phyloP scores from a whole-genome alignment of 768 basidiomycete species.

The Neoboletus subvelutipes region DNA sequence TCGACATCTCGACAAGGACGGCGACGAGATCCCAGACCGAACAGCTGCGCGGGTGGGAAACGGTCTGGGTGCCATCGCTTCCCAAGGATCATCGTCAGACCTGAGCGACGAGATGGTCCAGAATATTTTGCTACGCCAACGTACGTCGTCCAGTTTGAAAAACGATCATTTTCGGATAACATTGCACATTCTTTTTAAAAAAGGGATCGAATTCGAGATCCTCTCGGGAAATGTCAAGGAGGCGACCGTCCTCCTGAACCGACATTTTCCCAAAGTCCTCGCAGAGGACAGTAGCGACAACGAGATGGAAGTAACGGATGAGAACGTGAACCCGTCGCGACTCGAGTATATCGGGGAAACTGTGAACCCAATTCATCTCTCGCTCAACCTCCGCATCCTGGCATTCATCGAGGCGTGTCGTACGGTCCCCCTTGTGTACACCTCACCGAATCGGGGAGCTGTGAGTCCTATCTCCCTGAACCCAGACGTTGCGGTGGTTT shows the following conservation, averaged over 20 bases:
- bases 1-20: slow-evolving; percentile 65
- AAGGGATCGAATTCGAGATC: slow-evolving; percentile 71
- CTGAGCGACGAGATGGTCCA: slow-evolving; percentile 42
- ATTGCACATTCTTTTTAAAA: not conserved
- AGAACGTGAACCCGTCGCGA: slow-evolving; percentile 31
- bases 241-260: slow-evolving; percentile 63
- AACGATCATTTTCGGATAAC: not conserved
- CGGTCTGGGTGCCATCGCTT: not conserved
- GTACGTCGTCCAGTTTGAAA: slow-evolving; percentile 35
- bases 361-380: slow-evolving; percentile 73
- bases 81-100: slow-evolving; percentile 22
- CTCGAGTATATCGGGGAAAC: slow-evolving; percentile 55
- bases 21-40: slow-evolving; percentile 51
- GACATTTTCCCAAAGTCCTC: slow-evolving; percentile 76
- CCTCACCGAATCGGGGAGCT: slow-evolving; percentile 17
- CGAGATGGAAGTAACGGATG: slow-evolving; percentile 21
- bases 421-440: slow-evolving; percentile 59
- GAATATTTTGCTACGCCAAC: slow-evolving; percentile 52
- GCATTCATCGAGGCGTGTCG: slow-evolving; percentile 86
- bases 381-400: slow-evolving; percentile 83
- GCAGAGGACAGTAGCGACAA: slow-evolving; percentile 19
- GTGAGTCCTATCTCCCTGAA: slow-evolving; percentile 7
- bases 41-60: slow-evolving; percentile 21
- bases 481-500: slow-evolving; percentile 8
- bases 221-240: slow-evolving; percentile 75